Evolutionary conservation across 179 eudicot genomes (phyloP), one percentile per base, ranked within the genome.

Genomic region (Gypsophila paniculata): DNA sequence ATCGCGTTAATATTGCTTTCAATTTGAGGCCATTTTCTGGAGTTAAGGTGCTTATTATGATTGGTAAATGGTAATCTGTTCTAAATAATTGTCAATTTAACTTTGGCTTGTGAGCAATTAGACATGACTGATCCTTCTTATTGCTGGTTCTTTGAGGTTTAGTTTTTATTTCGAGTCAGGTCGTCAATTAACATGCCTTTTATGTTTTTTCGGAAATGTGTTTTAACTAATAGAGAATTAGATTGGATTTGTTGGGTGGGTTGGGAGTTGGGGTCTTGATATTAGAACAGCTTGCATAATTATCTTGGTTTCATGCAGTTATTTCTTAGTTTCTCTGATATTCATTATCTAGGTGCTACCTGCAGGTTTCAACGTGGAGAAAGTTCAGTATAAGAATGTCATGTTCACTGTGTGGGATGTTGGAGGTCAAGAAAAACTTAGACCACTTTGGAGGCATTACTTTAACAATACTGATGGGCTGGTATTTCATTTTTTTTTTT

Each of bases 401-500:
- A 78, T 94, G 59, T 94, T 94, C 77, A 94, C 99, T 55, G 99
- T 91, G 65, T 94, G 99, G 99, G 99, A 94, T 86, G 99, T 91
- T 52, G 99, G 99, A 8, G 99, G 99, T 23, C 99, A 94, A 84
- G 99, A 94, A 83, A 94, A 94, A 73, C 85, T 94, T 46, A 85
- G 97, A 76, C 99, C 97, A 73, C 85, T 94, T 36, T 91, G 97
- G 99, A 91, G 99, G 90, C 99, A 94, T 85, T 94, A 94, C 86
- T 94, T 94, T 77, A 91, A 87, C 85, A 92, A 94, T 74, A 94
- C 97, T 8, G 96, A 94, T 87, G 99, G 97, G 72, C 88, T 94
- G 92, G 99, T 94, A 86, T 69, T 67, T 60, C 53, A 55, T 25
- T 55, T 67, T 49, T 42, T 34, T 25, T 55, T 67, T 49, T 42